These are phyloP conservation scores for Phytophthora cryptogea DNA, from an alignment of 352 stramenopile species.

Conservation along the genomic window DNA sequence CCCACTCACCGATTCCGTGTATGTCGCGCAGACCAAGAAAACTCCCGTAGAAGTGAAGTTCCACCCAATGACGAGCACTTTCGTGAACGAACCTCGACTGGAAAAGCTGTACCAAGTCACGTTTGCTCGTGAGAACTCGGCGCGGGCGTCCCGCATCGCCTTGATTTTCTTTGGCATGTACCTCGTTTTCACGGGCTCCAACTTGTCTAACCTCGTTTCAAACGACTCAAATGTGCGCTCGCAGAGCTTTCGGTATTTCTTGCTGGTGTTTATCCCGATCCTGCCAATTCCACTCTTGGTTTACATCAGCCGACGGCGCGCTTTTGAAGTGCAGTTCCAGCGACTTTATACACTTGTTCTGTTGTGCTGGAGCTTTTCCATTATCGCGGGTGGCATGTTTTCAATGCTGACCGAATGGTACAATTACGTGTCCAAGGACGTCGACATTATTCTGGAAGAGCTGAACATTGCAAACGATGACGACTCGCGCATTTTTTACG, in stretches of 20 bases:
- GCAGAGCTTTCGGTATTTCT: conserved; percentile 63
- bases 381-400: conserved; percentile 79
- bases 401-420: conserved; percentile 86
- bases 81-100: conserved; percentile 69
- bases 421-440: conserved; percentile 72
- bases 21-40: conserved; percentile 72
- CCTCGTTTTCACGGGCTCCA: conserved; percentile 72
- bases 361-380: conserved; percentile 73
- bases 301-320: conserved; percentile 60
- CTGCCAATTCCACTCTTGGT: conserved; percentile 69
- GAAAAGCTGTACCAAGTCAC: conserved; percentile 85
- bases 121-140: conserved; percentile 79
- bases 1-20: conserved; percentile 71
- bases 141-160: conserved; percentile 62
- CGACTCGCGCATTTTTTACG: conserved; percentile 44
- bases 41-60: conserved; percentile 81
- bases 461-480: conserved; percentile 45
- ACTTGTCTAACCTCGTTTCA: conserved; percentile 71
- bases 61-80: conserved; percentile 72
- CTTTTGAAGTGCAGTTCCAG: conserved; percentile 77
- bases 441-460: conserved; percentile 66
- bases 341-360: conserved; percentile 71
- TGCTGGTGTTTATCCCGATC: conserved; percentile 72
- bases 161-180: conserved; percentile 76
- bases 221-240: conserved; percentile 53